Conservation (phyloP, 2,329 filamentous ascomycete genomes). For the Massarina eburnea region DNA sequence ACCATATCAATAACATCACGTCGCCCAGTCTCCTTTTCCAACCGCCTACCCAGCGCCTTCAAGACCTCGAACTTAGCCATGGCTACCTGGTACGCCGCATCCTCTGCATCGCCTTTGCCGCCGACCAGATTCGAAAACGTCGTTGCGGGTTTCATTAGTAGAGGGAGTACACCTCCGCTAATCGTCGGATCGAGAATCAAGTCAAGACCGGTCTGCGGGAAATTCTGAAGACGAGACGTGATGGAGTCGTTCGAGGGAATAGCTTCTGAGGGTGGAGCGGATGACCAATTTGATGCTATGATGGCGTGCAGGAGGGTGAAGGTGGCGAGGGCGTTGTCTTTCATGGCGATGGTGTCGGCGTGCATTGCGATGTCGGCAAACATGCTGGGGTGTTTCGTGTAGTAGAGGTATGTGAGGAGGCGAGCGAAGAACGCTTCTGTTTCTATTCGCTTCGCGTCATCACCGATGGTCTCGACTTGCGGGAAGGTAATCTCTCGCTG, state of each 20-base stretch:
- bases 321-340: slow-evolving; percentile 58
- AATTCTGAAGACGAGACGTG: slow-evolving; percentile 38
- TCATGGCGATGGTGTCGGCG: slow-evolving; percentile 60
- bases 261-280: slow-evolving; percentile 44
- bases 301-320: slow-evolving; percentile 55
- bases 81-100: slow-evolving; percentile 59
- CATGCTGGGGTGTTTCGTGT: slow-evolving; percentile 52
- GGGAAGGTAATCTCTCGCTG: slow-evolving; percentile 41
- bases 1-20: slow-evolving; percentile 47
- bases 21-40: slow-evolving; percentile 44
- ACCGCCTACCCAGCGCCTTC: slow-evolving; percentile 48
- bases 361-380: slow-evolving; percentile 56
- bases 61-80: slow-evolving; percentile 60
- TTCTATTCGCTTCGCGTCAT: slow-evolving; percentile 36
- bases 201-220: slow-evolving; percentile 49
- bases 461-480: slow-evolving; percentile 24
- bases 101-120: slow-evolving; percentile 59
- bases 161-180: slow-evolving; percentile 55
- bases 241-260: slow-evolving; percentile 56
- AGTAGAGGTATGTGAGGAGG: slow-evolving; percentile 57
- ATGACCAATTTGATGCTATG: slow-evolving; percentile 57
- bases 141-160: slow-evolving; percentile 58
- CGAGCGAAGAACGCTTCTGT: slow-evolving; percentile 57
- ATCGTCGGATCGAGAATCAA: slow-evolving; percentile 56
- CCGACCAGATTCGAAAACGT: slow-evolving; percentile 61